Evolutionary conservation across 2,329 filamentous ascomycete genomes (phyloP).

Genomic region (Sclerotinia spermophila): DNA sequence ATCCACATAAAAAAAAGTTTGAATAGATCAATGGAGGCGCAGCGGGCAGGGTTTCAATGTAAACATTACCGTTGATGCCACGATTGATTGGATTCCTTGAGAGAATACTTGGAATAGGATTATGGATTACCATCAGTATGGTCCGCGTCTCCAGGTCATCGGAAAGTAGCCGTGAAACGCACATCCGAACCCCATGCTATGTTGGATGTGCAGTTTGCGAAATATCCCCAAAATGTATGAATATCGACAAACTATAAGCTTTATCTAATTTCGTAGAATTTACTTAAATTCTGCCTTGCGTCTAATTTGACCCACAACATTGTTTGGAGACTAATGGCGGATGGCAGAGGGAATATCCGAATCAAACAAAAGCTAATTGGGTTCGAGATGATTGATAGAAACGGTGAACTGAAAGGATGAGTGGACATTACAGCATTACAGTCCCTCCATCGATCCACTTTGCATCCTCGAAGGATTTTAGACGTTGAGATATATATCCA

Average conservation of each 20-base stretch:
- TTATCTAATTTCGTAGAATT: not conserved
- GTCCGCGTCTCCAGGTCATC: constrained; percentile 4
- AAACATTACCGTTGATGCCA: not conserved
- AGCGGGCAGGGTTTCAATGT: not conserved
- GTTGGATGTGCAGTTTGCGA: not conserved
- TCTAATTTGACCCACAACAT: not conserved
- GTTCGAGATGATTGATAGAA: not conserved
- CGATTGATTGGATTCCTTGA: not conserved
- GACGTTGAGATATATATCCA: constrained; percentile 3
- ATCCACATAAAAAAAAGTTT: not conserved
- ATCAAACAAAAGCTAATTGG: not conserved
- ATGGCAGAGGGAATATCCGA: not conserved
- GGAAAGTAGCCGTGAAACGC: constrained; percentile 6
- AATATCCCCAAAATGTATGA: not conserved
- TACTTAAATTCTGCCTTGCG: not conserved
- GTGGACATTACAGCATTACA: constrained; percentile 5
- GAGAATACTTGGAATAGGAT: not conserved
- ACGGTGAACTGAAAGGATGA: not conserved
- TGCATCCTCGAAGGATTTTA: constrained; percentile 4
- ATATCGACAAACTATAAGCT: not conserved
- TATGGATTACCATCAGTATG: constrained; percentile 6
- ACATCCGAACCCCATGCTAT: not conserved
- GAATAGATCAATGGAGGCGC: not conserved
- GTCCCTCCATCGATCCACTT: not conserved
- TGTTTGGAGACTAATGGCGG: not conserved